A percentile compares a stretch with the other conserved stretches of the same genome.
These are phyloP conservation scores for Neopestalotiopsis sp. DNA, from an alignment of 2,329 filamentous ascomycete species.

Conservation along the genomic window DNA sequence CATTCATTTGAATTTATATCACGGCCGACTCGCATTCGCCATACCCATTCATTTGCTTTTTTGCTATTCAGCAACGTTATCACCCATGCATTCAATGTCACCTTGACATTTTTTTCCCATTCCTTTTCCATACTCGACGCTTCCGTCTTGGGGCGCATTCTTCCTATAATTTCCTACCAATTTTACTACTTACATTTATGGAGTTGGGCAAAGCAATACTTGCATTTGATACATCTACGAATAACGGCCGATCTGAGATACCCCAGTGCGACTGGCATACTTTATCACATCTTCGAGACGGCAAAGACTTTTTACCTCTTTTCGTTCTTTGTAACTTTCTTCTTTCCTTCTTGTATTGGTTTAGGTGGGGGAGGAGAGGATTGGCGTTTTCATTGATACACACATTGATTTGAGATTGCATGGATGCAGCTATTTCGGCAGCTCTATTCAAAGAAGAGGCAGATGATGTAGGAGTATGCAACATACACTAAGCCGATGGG, in stretches of 20 bases:
- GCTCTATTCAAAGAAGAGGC: neutral
- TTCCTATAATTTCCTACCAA: neutral
- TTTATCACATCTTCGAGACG: neutral
- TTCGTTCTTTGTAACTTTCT: slow-evolving; percentile 5
- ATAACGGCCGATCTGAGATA: slow-evolving; percentile 22
- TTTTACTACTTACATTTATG: slow-evolving; percentile 2
- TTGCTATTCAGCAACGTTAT: neutral
- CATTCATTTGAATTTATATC: neutral
- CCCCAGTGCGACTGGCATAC: slow-evolving; percentile 17
- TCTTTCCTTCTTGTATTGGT: neutral
- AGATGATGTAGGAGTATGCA: neutral
- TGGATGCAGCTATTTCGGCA: neutral
- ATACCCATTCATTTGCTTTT: neutral
- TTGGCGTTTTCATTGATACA: neutral
- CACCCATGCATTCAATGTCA: neutral
- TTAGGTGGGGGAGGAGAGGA: neutral
- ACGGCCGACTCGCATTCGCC: neutral
- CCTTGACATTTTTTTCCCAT: neutral
- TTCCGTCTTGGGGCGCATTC: neutral
- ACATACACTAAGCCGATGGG: neutral
- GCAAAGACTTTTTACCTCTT: slow-evolving; percentile 2
- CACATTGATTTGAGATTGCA: slow-evolving; percentile 4
- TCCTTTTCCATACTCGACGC: neutral
- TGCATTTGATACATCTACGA: slow-evolving; percentile 17
- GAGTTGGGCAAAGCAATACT: slow-evolving; percentile 9